These are phyloP conservation scores for Calonectria pteridis DNA, from an alignment of 2,329 filamentous ascomycete genomes.

Conservation along the genomic window DNA sequence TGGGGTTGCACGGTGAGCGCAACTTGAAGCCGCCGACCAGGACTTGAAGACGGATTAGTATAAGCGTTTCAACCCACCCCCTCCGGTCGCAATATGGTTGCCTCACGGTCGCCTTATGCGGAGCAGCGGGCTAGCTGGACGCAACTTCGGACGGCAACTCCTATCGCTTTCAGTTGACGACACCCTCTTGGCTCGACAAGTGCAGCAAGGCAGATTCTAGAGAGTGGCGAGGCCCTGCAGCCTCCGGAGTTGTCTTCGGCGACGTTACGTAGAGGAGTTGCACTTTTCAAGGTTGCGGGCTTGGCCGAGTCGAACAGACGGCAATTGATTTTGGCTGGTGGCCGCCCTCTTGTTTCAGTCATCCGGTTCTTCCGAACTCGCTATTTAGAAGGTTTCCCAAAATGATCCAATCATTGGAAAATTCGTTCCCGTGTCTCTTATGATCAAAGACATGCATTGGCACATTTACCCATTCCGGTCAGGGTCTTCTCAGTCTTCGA, in stretches of 20 bases:
- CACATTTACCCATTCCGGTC: neutral
- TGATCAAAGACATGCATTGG: neutral
- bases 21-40: neutral
- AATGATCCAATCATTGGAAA: neutral
- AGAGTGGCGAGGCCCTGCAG: neutral
- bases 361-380: neutral
- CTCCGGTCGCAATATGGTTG: neutral
- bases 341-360: neutral
- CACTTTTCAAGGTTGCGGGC: neutral
- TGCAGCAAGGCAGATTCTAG: slow-evolving; percentile 1
- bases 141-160: neutral
- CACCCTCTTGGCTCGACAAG: neutral
- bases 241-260: neutral
- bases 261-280: neutral
- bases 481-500: neutral
- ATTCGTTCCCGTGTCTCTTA: neutral
- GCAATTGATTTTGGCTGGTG: neutral
- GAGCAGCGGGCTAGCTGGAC: neutral
- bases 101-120: slow-evolving; percentile 12
- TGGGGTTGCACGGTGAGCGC: neutral
- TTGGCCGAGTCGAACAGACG: neutral
- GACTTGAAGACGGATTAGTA: neutral
- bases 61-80: slow-evolving; percentile 12
- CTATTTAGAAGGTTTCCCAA: neutral
- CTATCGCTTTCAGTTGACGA: neutral